phyloP scores from a whole-genome alignment of 2,329 filamentous ascomycete species.

The Thielaviopsis populi region DNA sequence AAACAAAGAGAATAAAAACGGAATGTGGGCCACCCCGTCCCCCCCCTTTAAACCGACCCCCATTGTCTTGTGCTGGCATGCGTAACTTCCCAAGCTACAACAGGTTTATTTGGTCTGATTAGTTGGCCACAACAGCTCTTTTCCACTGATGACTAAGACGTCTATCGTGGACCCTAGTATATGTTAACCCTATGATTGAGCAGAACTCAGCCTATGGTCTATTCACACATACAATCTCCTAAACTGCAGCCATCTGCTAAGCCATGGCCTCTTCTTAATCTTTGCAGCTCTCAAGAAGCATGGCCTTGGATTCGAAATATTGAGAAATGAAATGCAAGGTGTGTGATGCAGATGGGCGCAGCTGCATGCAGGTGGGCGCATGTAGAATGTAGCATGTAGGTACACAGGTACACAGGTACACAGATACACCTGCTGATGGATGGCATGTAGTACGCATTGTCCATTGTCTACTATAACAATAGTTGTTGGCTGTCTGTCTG shows the following conservation, averaged over 20 bases:
- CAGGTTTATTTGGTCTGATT: background rate
- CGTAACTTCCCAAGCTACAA: background rate
- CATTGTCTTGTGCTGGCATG: too few relatives aligned
- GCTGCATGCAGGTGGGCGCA: background rate
- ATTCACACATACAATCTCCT: background rate
- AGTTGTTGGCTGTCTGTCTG: background rate
- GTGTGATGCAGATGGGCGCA: background rate
- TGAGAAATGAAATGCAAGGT: background rate
- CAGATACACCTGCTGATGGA: background rate
- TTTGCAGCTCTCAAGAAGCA: background rate
- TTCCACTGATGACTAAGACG: too few relatives aligned
- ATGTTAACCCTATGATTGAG: background rate
- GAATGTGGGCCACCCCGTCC: background rate
- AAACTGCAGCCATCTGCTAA: background rate
- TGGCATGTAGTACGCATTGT: background rate
- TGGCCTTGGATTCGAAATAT: background rate
- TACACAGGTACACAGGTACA: background rate
- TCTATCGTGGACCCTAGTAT: too few relatives aligned
- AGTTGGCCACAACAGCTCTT: too few relatives aligned
- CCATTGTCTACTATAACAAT: background rate
- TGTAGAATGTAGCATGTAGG: background rate
- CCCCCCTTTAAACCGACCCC: background rate
- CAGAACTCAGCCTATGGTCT: background rate
- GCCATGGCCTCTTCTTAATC: background rate
- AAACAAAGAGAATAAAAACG: background rate